Base-by-base conservation (phyloP, 1,139 yeast species). In the Debaryomyces sp. region DNA sequence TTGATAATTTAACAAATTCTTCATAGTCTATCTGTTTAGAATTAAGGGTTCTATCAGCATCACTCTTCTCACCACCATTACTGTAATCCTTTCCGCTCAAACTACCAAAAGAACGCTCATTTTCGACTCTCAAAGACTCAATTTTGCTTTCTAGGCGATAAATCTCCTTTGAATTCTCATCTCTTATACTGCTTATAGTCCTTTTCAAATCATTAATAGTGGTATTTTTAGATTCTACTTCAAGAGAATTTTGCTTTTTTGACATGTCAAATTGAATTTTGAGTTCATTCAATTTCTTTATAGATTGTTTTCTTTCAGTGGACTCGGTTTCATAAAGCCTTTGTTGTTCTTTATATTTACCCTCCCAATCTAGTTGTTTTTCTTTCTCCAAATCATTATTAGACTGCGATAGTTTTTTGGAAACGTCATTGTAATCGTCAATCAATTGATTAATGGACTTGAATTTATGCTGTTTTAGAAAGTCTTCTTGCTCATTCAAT, bases 121-220 rank as follows among this genome's bases (percentile, higher is more conserved):
- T 62, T 39, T 66, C 68, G 32, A 62, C 50, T 22, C 77, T 59
- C 36, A 79, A 62, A 5, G 58, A 50, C 55, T 81, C 85, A 50
- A 81, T 65, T 50, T 78, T 80, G 41, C 65, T 66, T 58, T 81
- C 85, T 44, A 81, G 62, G 36, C 85, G 65, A 24, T 72, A 61
- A 12, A 82, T 69, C 55, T 84, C 89, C 13, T 62, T 60, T 9
- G 66, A 49, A 51, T 70, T 75, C 23, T 77, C 83, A 27, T 70
- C 72, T 42, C 68, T 70, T 1, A 63, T 48, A 10, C 62, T 55
- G 5, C 53, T 46, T 4, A 68, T 56, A 6, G 72, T 70, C 12
- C 58, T 51, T 44, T 63, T 68, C 43, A 72, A 54, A 9, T 62
- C 63, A 12, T 50, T 51, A 0, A 74, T 66, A 4, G 58, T 48